Evolutionary conservation across 2,329 filamentous ascomycete species (phyloP).

Genomic region (Stemphylium beticola): DNA sequence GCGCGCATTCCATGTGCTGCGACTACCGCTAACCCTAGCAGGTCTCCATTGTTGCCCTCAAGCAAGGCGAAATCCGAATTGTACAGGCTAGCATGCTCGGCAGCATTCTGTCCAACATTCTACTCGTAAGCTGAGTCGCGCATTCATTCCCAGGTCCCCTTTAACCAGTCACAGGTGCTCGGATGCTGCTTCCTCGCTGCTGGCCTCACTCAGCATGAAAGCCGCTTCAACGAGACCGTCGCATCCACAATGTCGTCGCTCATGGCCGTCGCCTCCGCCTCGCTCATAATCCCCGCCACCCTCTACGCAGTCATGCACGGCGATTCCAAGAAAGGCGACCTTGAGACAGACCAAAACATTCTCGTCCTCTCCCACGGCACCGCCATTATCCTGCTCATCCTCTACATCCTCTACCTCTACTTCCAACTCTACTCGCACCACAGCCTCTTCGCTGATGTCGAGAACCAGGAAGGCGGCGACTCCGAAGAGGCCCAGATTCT

Average conservation of each 20-base stretch:
- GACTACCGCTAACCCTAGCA: conserved; percentile 45
- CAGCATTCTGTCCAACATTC: conserved; percentile 90
- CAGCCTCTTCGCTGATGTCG: conserved; percentile 54
- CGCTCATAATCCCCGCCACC: conserved; percentile 60
- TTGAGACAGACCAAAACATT: conserved; percentile 54
- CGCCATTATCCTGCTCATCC: conserved; percentile 59
- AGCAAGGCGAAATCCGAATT: conserved; percentile 85
- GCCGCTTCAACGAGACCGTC: conserved; percentile 72
- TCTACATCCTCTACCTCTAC: conserved; percentile 62
- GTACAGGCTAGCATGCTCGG: conserved; percentile 99
- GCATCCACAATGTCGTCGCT: conserved; percentile 76
- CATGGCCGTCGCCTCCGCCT: conserved; percentile 63
- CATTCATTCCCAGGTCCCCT: conserved; percentile 13
- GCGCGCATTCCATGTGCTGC: not conserved
- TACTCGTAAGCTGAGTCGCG: conserved; percentile 64
- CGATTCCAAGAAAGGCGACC: conserved; percentile 44
- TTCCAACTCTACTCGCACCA: conserved; percentile 62
- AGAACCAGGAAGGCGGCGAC: conserved; percentile 38
- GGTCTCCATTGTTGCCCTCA: conserved; percentile 91
- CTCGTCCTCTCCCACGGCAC: conserved; percentile 60
- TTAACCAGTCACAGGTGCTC: conserved; percentile 61
- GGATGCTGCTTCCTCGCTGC: conserved; percentile 61
- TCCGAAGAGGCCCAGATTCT: conserved; percentile 51
- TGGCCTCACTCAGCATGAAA: conserved; percentile 53
- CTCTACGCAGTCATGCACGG: conserved; percentile 57